Conservation (phyloP, 2,329 filamentous ascomycete species). For the Zymoseptoria crescenta region DNA sequence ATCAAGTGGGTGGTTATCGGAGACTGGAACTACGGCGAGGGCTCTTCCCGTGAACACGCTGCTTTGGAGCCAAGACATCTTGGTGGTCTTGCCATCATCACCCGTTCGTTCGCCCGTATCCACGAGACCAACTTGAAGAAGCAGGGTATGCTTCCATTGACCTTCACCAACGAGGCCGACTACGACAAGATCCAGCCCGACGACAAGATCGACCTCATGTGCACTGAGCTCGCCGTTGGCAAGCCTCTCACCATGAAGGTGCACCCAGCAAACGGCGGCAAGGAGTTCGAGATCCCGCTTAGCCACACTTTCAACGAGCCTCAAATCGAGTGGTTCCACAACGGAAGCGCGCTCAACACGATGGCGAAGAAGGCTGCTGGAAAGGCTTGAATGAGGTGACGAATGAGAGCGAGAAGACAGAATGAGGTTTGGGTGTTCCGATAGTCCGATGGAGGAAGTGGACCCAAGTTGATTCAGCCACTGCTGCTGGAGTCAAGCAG, state of each 20-base stretch:
- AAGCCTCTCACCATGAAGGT: slow-evolving; percentile 88
- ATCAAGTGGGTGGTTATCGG: slow-evolving; percentile 96
- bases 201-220: slow-evolving; percentile 83
- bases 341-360: slow-evolving; percentile 93
- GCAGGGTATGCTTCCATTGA: slow-evolving; percentile 99
- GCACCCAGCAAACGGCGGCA: slow-evolving; percentile 74
- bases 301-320: slow-evolving; percentile 96
- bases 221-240: slow-evolving; percentile 83
- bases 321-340: slow-evolving; percentile 99
- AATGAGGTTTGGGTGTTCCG: not conserved
- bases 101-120: slow-evolving; percentile 93
- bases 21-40: slow-evolving; percentile 99
- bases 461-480: not conserved
- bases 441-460: not conserved
- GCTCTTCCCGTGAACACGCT: slow-evolving; percentile 94
- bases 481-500: not conserved
- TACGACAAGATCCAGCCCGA: slow-evolving; percentile 95
- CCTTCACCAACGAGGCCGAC: slow-evolving; percentile 87
- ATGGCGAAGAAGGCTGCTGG: slow-evolving; percentile 65
- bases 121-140: slow-evolving; percentile 99
- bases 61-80: slow-evolving; percentile 96
- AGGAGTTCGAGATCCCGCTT: slow-evolving; percentile 73
- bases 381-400: not conserved
- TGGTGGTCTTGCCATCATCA: slow-evolving; percentile 93
- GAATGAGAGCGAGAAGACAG: not conserved